These are phyloP conservation scores for Mediolabrus comicus DNA, from an alignment of 108 stramenopile genomes.

Conservation along the genomic window DNA sequence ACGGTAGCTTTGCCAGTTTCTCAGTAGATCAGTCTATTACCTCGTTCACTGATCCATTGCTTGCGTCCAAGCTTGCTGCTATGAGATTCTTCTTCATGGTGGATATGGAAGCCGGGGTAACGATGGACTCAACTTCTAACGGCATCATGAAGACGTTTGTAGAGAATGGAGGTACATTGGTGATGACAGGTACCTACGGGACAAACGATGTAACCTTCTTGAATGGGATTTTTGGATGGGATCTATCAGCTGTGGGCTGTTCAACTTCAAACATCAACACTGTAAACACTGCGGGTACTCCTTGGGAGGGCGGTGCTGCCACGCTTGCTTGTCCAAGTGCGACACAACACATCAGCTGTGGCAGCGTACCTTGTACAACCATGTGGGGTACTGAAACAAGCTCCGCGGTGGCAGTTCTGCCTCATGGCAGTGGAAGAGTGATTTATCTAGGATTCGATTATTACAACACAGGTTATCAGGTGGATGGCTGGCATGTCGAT, in stretches of 20 bases:
- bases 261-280: neutral
- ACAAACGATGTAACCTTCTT: neutral
- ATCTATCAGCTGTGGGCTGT: neutral
- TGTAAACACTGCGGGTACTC: neutral
- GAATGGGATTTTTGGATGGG: neutral
- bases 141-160: neutral
- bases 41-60: neutral
- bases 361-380: neutral
- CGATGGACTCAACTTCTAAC: neutral
- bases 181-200: neutral
- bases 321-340: neutral
- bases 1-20: neutral
- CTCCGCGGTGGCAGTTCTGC: neutral
- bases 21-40: neutral
- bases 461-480: neutral
- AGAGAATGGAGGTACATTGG: neutral
- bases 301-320: neutral
- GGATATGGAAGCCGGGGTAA: neutral
- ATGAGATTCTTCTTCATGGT: conserved; percentile 4
- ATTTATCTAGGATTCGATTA: neutral
- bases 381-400: neutral
- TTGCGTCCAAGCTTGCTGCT: neutral
- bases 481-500: neutral
- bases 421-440: neutral
- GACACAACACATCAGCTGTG: neutral